phyloP scores from a whole-genome alignment of 225 moss, liverwort and hornwort species.

The Physcomitrium patens region DNA sequence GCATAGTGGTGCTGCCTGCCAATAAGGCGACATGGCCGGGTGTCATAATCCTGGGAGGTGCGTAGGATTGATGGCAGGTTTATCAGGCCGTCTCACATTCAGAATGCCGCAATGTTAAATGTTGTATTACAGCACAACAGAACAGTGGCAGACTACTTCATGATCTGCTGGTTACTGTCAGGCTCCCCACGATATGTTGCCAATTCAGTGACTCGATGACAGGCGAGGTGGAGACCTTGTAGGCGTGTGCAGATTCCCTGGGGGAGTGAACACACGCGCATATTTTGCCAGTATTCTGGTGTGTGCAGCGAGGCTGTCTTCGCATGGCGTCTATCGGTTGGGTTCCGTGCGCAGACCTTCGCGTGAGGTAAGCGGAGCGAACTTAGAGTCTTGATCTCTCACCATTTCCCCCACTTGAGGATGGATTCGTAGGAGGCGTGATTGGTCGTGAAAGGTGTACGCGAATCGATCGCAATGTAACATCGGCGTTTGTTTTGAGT shows the following conservation, averaged over 20 bases:
- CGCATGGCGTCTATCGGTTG: neutral
- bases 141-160: neutral
- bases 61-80: conserved; percentile 4
- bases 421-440: conserved; percentile 6
- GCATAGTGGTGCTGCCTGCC: neutral
- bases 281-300: neutral
- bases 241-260: conserved; percentile 1
- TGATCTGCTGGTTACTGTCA: neutral
- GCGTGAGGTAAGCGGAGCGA: neutral
- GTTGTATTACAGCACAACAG: neutral
- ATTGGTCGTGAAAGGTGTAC: neutral
- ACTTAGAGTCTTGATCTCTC: neutral
- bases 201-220: too few relatives aligned
- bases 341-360: neutral
- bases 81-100: neutral
- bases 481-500: neutral
- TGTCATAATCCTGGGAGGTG: neutral
- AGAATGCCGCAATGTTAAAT: neutral
- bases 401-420: too few relatives aligned
- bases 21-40: neutral
- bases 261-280: neutral
- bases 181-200: too few relatives aligned
- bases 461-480: neutral
- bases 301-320: neutral
- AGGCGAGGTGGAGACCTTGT: neutral